Conservation (phyloP, 305 asterid species). For the Fraxinus angustifolia region DNA sequence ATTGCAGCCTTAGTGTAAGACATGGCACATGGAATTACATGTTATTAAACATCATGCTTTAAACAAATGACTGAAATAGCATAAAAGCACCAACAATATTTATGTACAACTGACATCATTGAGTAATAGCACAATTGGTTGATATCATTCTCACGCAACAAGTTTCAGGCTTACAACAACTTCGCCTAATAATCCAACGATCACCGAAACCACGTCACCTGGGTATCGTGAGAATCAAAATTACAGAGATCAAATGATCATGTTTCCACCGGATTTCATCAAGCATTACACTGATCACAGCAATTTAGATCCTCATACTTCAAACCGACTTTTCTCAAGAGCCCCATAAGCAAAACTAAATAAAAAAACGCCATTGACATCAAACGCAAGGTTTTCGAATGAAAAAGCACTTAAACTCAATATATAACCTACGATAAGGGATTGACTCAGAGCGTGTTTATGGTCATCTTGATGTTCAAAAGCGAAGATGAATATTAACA, state of each 20-base stretch:
- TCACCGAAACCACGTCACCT: neutral
- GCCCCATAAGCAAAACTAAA: neutral
- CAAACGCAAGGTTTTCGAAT: neutral
- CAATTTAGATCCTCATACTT: constrained; percentile 2
- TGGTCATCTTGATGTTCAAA: neutral
- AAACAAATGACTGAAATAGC: neutral
- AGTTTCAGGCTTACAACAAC: neutral
- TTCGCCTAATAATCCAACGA: constrained; percentile 8
- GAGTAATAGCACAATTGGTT: neutral
- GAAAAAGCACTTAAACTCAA: neutral
- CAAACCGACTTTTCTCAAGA: neutral
- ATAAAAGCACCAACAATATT: neutral
- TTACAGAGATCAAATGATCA: constrained; percentile 1
- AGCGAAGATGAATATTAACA: neutral
- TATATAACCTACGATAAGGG: neutral
- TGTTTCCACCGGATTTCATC: neutral
- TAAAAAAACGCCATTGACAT: neutral
- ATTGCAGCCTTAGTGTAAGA: neutral
- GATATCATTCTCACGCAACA: constrained; percentile 9
- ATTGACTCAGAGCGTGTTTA: neutral
- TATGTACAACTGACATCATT: neutral
- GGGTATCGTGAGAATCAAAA: neutral
- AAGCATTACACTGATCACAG: constrained; percentile 17
- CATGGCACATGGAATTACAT: neutral
- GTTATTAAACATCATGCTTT: neutral